phyloP scores from a whole-genome alignment of 2,329 filamentous ascomycete genomes.

The Ophiostoma sp. region DNA sequence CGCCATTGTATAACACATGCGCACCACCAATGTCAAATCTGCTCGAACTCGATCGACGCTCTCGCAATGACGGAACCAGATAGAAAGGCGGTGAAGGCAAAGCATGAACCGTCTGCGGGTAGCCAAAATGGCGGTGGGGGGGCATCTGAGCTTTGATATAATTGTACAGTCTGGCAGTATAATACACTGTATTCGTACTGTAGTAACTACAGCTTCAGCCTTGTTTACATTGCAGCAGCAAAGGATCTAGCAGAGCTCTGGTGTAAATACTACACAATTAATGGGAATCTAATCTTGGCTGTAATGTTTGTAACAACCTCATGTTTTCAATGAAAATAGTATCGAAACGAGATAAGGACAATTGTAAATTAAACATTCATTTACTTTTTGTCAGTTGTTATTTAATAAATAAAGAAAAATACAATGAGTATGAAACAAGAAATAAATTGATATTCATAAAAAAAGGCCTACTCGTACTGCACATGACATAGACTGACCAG shows the following conservation, averaged over 20 bases:
- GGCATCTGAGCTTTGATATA: background rate
- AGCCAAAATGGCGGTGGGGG: background rate
- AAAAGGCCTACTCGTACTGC: too few relatives aligned
- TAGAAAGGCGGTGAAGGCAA: conserved; percentile 5
- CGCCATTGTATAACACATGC: background rate
- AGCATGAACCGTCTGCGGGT: background rate
- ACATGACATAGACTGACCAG: too few relatives aligned
- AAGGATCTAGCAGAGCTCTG: background rate
- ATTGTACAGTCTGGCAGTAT: background rate
- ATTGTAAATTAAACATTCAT: too few relatives aligned
- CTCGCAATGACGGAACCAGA: background rate
- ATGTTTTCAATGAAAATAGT: too few relatives aligned
- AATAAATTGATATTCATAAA: too few relatives aligned
- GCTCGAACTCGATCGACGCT: background rate
- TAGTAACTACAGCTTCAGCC: background rate
- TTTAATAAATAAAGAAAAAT: too few relatives aligned
- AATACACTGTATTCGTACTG: background rate
- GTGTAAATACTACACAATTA: background rate
- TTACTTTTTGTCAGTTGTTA: too few relatives aligned
- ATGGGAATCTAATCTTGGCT: too few relatives aligned
- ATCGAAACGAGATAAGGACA: too few relatives aligned
- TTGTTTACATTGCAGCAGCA: background rate
- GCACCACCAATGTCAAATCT: background rate
- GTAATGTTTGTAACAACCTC: too few relatives aligned
- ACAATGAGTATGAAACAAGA: background rate